These are phyloP conservation scores for Sporothrix brunneoviolacea DNA, from an alignment of 2,329 filamentous ascomycete species.

Conservation along the genomic window DNA sequence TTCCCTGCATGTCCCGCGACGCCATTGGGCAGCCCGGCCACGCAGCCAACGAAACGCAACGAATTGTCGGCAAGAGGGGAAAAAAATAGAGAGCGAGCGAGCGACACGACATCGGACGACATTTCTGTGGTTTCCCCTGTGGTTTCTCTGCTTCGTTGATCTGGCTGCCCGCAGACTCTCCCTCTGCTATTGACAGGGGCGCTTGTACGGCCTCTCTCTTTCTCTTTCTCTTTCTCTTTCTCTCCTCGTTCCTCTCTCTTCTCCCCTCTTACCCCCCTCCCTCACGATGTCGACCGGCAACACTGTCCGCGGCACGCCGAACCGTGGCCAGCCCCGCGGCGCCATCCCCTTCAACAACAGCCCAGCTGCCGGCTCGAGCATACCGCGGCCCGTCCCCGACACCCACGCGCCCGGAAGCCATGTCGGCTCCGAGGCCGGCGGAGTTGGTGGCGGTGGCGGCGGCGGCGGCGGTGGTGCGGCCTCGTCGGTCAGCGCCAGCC, in stretches of 20 bases:
- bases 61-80: constrained; percentile 2
- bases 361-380: constrained; percentile 52
- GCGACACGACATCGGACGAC: constrained; percentile 10
- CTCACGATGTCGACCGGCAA: constrained; percentile 48
- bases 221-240: background rate
- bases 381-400: constrained; percentile 67
- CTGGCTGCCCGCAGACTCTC: background rate
- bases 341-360: constrained; percentile 55
- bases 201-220: constrained; percentile 3
- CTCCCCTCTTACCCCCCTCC: background rate
- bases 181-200: too few species aligned
- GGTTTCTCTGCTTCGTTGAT: background rate
- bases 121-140: too few species aligned
- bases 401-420: constrained; percentile 21
- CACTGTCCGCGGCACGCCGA: constrained; percentile 66
- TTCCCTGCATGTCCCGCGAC: constrained; percentile 6
- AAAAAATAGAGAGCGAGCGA: background rate
- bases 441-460: too few species aligned
- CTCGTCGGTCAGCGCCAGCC: constrained; percentile 81
- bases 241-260: background rate
- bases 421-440: constrained; percentile 9
- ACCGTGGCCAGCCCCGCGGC: constrained; percentile 51
- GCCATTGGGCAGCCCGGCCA: constrained; percentile 2
- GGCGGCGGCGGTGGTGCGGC: constrained; percentile 42
- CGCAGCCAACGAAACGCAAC: constrained; percentile 6